phyloP scores from a whole-genome alignment of 345 rosid species.

The Trapa incisa region DNA sequence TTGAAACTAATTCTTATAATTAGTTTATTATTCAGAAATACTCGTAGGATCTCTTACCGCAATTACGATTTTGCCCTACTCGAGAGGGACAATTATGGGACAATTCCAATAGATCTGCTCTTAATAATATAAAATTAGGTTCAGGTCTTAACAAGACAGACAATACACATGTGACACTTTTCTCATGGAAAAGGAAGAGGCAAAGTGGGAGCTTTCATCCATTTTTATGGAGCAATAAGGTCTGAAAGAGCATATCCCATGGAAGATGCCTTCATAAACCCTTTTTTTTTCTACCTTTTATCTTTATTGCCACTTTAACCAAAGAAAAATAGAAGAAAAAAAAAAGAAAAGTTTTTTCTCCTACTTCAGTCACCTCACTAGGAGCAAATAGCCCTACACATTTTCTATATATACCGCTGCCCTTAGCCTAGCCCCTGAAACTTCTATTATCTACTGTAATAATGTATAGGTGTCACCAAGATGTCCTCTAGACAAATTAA shows the following conservation, averaged over 20 bases:
- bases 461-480: conserved; percentile 2
- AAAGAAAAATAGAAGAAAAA: background rate
- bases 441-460: background rate
- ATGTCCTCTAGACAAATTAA: background rate
- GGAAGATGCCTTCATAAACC: conserved; percentile 38
- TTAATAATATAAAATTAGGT: background rate
- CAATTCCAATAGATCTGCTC: background rate
- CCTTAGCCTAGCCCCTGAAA: background rate
- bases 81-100: no score
- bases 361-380: conserved; percentile 27
- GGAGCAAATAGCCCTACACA: background rate
- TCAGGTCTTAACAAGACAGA: background rate
- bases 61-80: no score
- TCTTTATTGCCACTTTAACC: background rate
- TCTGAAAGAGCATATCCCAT: conserved; percentile 31
- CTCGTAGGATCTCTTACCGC: no score
- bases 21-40: no score
- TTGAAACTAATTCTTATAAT: no score
- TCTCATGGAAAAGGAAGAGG: conserved; percentile 6
- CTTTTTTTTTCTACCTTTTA: conserved; percentile 5
- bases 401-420: background rate
- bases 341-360: background rate
- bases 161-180: background rate
- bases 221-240: background rate
- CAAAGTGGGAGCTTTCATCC: conserved; percentile 2